These are phyloP conservation scores for Penicillium roqueforti DNA, from an alignment of 495 filamentous ascomycete genomes.

Conservation along the genomic window DNA sequence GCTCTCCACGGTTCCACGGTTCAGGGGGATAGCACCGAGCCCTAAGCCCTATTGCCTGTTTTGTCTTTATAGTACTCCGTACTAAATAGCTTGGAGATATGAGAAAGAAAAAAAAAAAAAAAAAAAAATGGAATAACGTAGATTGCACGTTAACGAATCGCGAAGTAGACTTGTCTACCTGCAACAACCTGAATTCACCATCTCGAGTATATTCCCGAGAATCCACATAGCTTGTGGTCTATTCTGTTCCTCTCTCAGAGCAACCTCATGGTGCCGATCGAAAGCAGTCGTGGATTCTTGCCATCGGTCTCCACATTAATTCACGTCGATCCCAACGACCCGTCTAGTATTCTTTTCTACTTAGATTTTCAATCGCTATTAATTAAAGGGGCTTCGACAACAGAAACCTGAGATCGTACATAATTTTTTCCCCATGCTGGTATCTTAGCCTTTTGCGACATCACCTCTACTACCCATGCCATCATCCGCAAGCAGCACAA, in stretches of 20 bases:
- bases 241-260: not conserved
- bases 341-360: not conserved
- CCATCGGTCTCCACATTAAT: slow-evolving; percentile 6
- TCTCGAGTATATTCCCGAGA: not conserved
- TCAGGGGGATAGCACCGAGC: not conserved
- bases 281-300: not conserved
- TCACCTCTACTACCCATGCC: not conserved
- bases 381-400: not conserved
- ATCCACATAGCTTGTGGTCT: not conserved
- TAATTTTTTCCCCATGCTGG: not conserved
- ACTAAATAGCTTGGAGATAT: not conserved
- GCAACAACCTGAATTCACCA: not conserved
- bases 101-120: too few species aligned
- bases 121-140: not conserved
- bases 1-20: not conserved
- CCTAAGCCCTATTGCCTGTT: slow-evolving; percentile 5
- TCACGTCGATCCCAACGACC: not conserved
- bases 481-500: not conserved
- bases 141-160: not conserved
- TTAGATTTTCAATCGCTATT: not conserved
- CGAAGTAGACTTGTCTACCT: not conserved
- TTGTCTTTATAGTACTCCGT: not conserved
- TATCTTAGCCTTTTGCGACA: not conserved
- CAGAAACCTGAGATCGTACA: not conserved
- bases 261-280: not conserved